phyloP scores from a whole-genome alignment of 495 filamentous ascomycete genomes.

The Trichoderma virens region DNA sequence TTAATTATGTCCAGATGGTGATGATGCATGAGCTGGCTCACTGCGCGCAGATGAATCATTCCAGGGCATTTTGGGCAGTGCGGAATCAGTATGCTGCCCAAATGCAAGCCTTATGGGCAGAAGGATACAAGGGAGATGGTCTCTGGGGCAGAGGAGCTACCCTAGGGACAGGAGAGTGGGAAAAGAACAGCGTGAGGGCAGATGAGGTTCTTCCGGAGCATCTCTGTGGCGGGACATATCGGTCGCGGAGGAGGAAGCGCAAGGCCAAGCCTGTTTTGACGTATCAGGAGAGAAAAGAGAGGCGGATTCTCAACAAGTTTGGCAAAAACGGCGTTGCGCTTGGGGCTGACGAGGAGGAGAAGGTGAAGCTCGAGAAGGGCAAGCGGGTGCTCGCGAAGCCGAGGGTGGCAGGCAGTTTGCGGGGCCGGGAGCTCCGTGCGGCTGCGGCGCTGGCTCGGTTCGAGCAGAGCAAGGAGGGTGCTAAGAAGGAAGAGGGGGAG shows the following conservation, averaged over 20 bases:
- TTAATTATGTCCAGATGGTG: constrained; percentile 72
- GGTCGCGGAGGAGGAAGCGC: constrained; percentile 43
- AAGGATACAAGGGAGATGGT: constrained; percentile 65
- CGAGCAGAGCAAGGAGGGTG: constrained; percentile 43
- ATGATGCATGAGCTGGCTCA: constrained; percentile 82
- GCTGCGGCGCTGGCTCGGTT: constrained; percentile 71
- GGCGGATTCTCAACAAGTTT: constrained; percentile 66
- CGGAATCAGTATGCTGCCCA: constrained; percentile 57
- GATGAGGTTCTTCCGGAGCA: constrained; percentile 51
- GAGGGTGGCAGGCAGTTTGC: constrained; percentile 57
- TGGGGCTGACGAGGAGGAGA: constrained; percentile 56
- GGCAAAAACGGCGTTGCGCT: constrained; percentile 57
- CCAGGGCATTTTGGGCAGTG: constrained; percentile 62
- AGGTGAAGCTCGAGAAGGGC: constrained; percentile 58
- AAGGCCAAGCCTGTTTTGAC: constrained; percentile 42
- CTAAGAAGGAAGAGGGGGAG: constrained; percentile 22
- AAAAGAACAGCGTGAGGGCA: constrained; percentile 39
- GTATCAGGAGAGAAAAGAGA: constrained; percentile 57
- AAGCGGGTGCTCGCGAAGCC: constrained; percentile 54
- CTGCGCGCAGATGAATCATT: constrained; percentile 80
- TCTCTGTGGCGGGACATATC: constrained; percentile 64
- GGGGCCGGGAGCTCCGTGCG: constrained; percentile 67
- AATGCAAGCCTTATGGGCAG: constrained; percentile 55
- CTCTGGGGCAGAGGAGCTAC: constrained; percentile 63
- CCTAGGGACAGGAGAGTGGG: constrained; percentile 50